Conservation (phyloP, 345 rosid species). For the Iberis pinnata region DNA sequence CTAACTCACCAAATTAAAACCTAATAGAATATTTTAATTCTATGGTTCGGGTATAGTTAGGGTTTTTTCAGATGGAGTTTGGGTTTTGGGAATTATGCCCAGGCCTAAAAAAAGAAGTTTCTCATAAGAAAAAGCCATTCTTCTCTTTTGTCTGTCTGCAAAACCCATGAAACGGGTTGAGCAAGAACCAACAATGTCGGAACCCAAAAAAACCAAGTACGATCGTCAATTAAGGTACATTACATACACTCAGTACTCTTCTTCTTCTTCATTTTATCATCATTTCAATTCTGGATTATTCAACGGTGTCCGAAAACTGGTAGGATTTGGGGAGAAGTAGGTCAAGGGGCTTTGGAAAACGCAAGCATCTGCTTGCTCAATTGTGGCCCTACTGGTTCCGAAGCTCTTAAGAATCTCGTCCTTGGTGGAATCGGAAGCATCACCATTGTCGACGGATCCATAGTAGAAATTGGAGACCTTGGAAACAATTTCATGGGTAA, state of each 20-base stretch:
- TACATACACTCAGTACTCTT: not conserved
- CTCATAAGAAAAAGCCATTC: no score
- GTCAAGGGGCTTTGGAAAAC: conserved; percentile 75
- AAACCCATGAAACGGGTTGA: conserved; percentile 7
- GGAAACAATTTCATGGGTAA: conserved; percentile 96
- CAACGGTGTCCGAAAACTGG: no score
- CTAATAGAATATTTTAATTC: no score
- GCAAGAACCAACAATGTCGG: conserved; percentile 51
- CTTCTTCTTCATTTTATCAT: not conserved
- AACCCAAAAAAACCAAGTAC: conserved; percentile 64
- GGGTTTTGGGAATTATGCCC: no score
- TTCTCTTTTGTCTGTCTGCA: no score
- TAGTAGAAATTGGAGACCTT: conserved; percentile 74
- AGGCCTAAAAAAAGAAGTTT: no score
- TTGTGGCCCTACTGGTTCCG: conserved; percentile 96
- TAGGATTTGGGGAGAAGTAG: conserved; percentile 98
- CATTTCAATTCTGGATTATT: not conserved
- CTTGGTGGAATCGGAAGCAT: conserved; percentile 96
- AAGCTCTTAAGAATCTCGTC: conserved; percentile 82
- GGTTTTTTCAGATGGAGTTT: no score
- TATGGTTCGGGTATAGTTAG: no score
- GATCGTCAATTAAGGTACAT: conserved; percentile 93
- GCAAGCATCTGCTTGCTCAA: conserved; percentile 86
- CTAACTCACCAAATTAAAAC: no score
- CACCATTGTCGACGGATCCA: conserved; percentile 84